Base-by-base conservation (phyloP, 176 grass and related monocot genomes). In the Canna indica region DNA sequence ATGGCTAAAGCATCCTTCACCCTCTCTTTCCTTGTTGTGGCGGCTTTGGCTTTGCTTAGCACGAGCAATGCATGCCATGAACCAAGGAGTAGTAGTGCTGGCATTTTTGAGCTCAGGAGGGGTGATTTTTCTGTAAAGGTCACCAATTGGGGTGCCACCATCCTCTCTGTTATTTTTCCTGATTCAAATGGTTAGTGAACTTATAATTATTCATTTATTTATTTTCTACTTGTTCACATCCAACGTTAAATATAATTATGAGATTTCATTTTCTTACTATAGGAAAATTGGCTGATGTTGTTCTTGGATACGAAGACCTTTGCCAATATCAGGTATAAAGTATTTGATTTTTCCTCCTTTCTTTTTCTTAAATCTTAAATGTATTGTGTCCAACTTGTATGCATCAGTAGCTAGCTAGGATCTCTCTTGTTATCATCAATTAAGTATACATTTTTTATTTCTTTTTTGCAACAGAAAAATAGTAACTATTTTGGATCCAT, bases 401-500 rank as follows among this genome's bases (percentile, higher is more conserved):
- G n/a, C n/a, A n/a, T n/a, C n/a, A n/a, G n/a, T n/a, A n/a, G n/a
- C n/a, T n/a, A n/a, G n/a, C n/a, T n/a, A n/a, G n/a, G n/a, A n/a
- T n/a, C n/a, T n/a, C n/a, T n/a, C n/a, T n/a, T n/a, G n/a, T n/a
- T n/a, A n/a, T n/a, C n/a, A 38, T 44, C 13, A 0, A 44, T 44
- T 61, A 83, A n/a, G n/a, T n/a, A n/a, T n/a, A n/a, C n/a, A n/a
- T n/a, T n/a, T n/a, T n/a, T n/a, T n/a, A n/a, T n/a, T n/a, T n/a
- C n/a, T n/a, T n/a, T n/a, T n/a, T n/a, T n/a, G n/a, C n/a, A n/a
- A n/a, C n/a, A n/a, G n/a, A n/a, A n/a, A n/a, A n/a, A n/a, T n/a
- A n/a, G n/a, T n/a, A n/a, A n/a, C n/a, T n/a, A 90, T 76, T 93
- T 97, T 66, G 94, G 94, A 72, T 89, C 88, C 10, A 71, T 97